Evolutionary conservation across 1,284 basidiomycete species (phyloP).

Genomic region (Trichosporon ovoides): DNA sequence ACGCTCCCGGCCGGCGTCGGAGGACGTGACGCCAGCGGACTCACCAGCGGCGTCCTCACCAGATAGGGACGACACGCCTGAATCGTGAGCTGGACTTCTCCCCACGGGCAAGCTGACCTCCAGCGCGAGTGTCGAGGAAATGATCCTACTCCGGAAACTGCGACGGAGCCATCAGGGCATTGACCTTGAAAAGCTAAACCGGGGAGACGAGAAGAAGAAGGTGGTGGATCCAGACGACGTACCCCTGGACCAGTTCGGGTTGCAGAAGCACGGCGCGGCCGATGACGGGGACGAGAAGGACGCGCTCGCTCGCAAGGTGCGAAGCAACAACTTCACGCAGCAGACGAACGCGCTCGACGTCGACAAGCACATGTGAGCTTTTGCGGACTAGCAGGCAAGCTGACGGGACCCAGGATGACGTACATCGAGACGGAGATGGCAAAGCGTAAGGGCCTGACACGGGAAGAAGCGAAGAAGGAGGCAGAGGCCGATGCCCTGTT

Average conservation of each 20-base stretch:
- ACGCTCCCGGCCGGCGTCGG: constrained; percentile 30
- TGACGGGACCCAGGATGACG: constrained; percentile 68
- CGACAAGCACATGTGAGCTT: constrained; percentile 89
- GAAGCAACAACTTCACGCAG: constrained; percentile 89
- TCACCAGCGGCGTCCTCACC: constrained; percentile 3
- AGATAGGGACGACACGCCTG: constrained; percentile 11
- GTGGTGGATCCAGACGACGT: not conserved
- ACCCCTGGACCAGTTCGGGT: constrained; percentile 56
- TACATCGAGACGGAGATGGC: constrained; percentile 92
- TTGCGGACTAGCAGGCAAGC: not conserved
- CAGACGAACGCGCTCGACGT: constrained; percentile 94
- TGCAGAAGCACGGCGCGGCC: constrained; percentile 34
- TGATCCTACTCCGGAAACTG: constrained; percentile 76
- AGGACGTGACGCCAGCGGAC: constrained; percentile 7
- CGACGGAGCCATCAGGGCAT: constrained; percentile 69
- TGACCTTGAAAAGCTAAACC: constrained; percentile 73
- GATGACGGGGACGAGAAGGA: constrained; percentile 55
- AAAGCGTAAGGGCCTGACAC: constrained; percentile 57
- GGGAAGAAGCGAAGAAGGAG: constrained; percentile 53
- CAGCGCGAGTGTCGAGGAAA: constrained; percentile 59
- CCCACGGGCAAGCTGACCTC: constrained; percentile 1
- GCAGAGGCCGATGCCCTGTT: constrained; percentile 63
- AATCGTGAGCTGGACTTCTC: constrained; percentile 11
- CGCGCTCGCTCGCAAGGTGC: constrained; percentile 63
- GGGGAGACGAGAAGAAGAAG: constrained; percentile 65